These are phyloP conservation scores for Glycine tomentella DNA, from an alignment of 306 rosid genomes.

Conservation along the genomic window DNA sequence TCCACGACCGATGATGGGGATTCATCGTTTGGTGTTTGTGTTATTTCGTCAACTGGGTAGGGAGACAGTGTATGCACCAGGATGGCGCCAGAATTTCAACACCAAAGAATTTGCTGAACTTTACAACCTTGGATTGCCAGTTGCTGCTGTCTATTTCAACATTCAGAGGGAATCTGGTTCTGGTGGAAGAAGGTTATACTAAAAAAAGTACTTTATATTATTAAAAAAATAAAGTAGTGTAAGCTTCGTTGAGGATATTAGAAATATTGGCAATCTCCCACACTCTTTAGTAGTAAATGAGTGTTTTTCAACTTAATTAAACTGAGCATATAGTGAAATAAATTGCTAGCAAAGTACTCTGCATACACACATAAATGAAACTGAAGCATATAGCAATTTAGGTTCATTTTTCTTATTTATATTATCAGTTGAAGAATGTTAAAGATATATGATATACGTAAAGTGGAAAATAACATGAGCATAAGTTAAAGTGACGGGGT, in stretches of 20 bases:
- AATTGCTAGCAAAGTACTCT: background rate
- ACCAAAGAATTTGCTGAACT: slow-evolving; percentile 81
- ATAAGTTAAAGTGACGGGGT: too few relatives aligned
- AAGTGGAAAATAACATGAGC: too few relatives aligned
- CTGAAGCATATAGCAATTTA: background rate
- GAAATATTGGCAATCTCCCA: too few relatives aligned
- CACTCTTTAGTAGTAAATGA: too few relatives aligned
- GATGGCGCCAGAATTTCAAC: slow-evolving; percentile 90
- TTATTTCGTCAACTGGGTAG: slow-evolving; percentile 76
- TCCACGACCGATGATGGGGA: slow-evolving; percentile 78
- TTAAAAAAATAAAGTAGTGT: too few relatives aligned
- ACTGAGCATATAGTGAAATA: too few relatives aligned
- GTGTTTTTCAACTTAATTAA: too few relatives aligned
- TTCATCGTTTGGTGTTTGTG: slow-evolving; percentile 70
- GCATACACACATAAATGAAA: background rate
- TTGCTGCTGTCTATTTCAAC: slow-evolving; percentile 70
- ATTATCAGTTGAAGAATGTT: background rate
- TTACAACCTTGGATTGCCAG: slow-evolving; percentile 82
- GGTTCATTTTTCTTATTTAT: background rate
- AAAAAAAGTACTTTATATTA: too few relatives aligned
- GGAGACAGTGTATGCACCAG: slow-evolving; percentile 88
- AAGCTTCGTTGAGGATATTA: too few relatives aligned
- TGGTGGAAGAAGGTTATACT: slow-evolving; percentile 69
- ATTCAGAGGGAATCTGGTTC: slow-evolving; percentile 83
- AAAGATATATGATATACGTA: background rate